phyloP scores from a whole-genome alignment of 257 asterid species.

The Thymus mandschuricus region DNA sequence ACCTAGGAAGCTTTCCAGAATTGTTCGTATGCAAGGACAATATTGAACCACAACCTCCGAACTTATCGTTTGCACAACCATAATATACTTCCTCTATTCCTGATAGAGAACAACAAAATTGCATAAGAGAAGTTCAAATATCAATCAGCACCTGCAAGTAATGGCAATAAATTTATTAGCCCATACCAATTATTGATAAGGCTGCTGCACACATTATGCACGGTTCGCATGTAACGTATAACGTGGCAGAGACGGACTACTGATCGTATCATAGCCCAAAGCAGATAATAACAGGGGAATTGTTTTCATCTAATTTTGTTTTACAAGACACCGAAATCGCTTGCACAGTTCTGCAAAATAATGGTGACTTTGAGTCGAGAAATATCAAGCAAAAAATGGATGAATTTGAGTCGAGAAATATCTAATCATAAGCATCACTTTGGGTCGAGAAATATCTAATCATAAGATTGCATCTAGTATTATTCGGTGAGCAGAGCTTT shows the following conservation, averaged over 20 bases:
- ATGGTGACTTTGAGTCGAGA: conserved; percentile 8
- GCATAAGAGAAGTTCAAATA: conserved; percentile 21
- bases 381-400: too few species aligned
- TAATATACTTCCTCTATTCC: conserved; percentile 73
- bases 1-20: conserved; percentile 51
- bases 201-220: conserved; percentile 97
- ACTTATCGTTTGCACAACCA: conserved; percentile 93
- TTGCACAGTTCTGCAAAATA: not conserved
- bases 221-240: conserved; percentile 94
- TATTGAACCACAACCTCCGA: conserved; percentile 97
- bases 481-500: conserved; percentile 64
- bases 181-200: conserved; percentile 71
- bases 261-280: not conserved
- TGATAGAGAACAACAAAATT: conserved; percentile 34
- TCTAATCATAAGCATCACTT: too few species aligned
- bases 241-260: conserved; percentile 14
- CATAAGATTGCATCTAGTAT: conserved; percentile 4
- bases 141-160: conserved; percentile 26
- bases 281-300: not conserved
- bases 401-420: too few species aligned
- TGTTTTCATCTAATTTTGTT: not conserved
- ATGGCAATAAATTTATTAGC: conserved; percentile 17
- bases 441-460: conserved; percentile 9
- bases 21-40: conserved; percentile 63
- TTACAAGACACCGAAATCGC: conserved; percentile 3